Percentiles rank a stretch among this genome's conserved stretches.
phyloP scores from a whole-genome alignment of 225 moss, liverwort and hornwort species.

The Climacium dendroides region DNA sequence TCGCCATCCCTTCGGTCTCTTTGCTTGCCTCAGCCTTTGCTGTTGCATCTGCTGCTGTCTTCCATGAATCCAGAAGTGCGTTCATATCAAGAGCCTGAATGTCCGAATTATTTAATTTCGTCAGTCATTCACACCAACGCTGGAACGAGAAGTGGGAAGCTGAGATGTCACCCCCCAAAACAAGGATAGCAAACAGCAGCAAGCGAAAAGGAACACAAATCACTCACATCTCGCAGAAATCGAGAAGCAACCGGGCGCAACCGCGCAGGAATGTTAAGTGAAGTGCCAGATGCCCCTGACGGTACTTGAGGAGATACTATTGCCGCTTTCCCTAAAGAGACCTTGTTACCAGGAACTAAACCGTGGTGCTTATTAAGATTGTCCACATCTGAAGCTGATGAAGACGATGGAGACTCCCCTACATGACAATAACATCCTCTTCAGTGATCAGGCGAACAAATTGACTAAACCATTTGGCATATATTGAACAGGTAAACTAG shows the following conservation, averaged over 20 bases:
- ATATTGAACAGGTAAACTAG: background rate
- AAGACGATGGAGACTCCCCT: constrained; percentile 98
- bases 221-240: constrained; percentile 58
- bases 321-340: constrained; percentile 33
- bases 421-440: background rate
- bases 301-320: constrained; percentile 36
- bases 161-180: background rate
- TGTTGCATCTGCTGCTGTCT: constrained; percentile 34
- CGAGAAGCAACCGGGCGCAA: constrained; percentile 48
- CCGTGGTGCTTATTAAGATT: constrained; percentile 72
- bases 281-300: constrained; percentile 44
- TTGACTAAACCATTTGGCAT: background rate
- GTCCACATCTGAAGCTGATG: constrained; percentile 94
- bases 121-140: background rate
- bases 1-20: constrained; percentile 33
- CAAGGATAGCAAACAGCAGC: background rate
- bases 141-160: background rate
- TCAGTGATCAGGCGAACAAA: background rate
- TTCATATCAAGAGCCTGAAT: constrained; percentile 46
- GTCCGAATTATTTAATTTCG: background rate
- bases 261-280: constrained; percentile 52
- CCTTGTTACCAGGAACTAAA: constrained; percentile 45
- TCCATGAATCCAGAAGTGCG: constrained; percentile 41
- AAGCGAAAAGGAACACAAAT: background rate
- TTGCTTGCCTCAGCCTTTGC: constrained; percentile 49